Percentiles rank a stretch among this genome's conserved stretches.
These are phyloP conservation scores for Aureobasidium sp. DNA, from an alignment of 2,329 filamentous ascomycete species.

Conservation along the genomic window DNA sequence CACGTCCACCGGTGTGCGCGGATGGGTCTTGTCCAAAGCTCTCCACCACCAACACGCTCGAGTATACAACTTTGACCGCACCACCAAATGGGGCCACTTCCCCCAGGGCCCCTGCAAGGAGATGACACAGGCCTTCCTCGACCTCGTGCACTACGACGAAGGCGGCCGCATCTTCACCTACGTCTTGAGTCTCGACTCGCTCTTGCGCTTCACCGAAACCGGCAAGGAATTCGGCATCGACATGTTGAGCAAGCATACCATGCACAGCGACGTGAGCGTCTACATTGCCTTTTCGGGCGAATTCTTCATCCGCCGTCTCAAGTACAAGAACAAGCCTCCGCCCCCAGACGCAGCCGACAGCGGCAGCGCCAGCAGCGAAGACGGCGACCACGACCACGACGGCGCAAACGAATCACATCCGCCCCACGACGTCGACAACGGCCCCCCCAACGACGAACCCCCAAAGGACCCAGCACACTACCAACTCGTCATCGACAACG, in stretches of 20 bases:
- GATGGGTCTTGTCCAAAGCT: slow-evolving; percentile 72
- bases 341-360: slow-evolving; percentile 40
- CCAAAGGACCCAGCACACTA: slow-evolving; percentile 57
- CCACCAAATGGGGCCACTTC: slow-evolving; percentile 66
- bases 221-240: slow-evolving; percentile 94
- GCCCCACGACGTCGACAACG: slow-evolving; percentile 42
- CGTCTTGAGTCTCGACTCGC: slow-evolving; percentile 76
- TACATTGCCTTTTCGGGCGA: slow-evolving; percentile 92
- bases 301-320: slow-evolving; percentile 75
- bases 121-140: slow-evolving; percentile 72
- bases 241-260: slow-evolving; percentile 87
- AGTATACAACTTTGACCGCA: slow-evolving; percentile 79
- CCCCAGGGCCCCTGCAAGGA: slow-evolving; percentile 53
- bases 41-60: slow-evolving; percentile 84
- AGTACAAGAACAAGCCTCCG: slow-evolving; percentile 37
- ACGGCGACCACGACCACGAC: slow-evolving; percentile 18
- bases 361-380: slow-evolving; percentile 29
- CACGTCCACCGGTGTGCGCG: slow-evolving; percentile 66
- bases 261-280: slow-evolving; percentile 87
- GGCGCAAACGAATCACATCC: slow-evolving; percentile 38
- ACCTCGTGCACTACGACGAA: slow-evolving; percentile 78
- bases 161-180: slow-evolving; percentile 88
- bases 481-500: slow-evolving; percentile 89
- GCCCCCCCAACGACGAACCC: slow-evolving; percentile 35
- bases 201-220: slow-evolving; percentile 88